Base-by-base conservation (phyloP, 2,329 filamentous ascomycete species). In the Fusarium kyushuense region DNA sequence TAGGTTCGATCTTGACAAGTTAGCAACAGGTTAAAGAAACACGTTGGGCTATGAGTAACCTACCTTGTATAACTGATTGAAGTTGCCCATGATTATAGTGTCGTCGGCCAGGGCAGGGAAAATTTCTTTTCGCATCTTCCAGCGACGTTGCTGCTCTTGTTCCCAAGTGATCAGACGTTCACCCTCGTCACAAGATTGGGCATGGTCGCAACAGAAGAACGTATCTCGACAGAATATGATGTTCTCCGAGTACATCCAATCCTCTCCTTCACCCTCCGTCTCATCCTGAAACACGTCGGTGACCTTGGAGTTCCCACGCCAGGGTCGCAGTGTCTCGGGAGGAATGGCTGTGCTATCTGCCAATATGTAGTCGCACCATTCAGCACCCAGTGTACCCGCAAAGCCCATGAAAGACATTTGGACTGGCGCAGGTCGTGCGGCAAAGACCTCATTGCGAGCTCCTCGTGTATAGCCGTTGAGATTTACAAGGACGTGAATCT, bases 371-470 rank as follows among this genome's bases (percentile, higher is more conserved):
- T 99, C 96, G 72, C 96, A 99, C 96, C 96, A 99, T 76, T 99
- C 96, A 4, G 96, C 96, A 8, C 96, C 96, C 1, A 99, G 83
- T 0, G 95, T 97, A 12, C 96, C 96, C 0, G 96, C 96, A 76
- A 99, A 99, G 1, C 96, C 96, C 96, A 99, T 99, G 75, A 99
- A 99, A 0, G 96, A 97, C 96, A 99, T 99, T 71, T 99, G 96
- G 42, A 99, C 93, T 0, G 96, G 96, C 3, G 94, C 94, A 17
- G 96, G 93, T 27, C 96, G 89, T 23, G 96, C 96, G 23, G 96
- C 96, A 77, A 99, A 99, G 6, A 99, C 91, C 76, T 99, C 96
- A 72, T 99, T 99, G 25, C 94, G 89, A n/a, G 96, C 96, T 30
- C 96, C 96, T 54, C 96, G 87, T 1, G 96, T 99, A 78, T 99